phyloP scores from a whole-genome alignment of 2,329 filamentous ascomycete genomes.

The Fusarium sp. region DNA sequence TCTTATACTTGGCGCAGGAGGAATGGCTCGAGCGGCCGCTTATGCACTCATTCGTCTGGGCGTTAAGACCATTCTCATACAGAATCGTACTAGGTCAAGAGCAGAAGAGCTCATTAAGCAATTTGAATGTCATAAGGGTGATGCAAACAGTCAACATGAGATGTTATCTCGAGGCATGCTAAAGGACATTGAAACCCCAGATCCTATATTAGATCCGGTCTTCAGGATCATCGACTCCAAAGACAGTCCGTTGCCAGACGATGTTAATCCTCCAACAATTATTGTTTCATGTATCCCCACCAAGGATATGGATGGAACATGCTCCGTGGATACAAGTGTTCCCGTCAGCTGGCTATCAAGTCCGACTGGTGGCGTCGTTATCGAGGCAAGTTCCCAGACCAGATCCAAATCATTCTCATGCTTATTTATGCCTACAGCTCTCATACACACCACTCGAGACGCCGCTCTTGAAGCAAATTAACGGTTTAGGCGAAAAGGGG shows the following conservation, averaged over 20 bases:
- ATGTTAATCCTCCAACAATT: neutral
- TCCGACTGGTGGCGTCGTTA: conserved; percentile 11
- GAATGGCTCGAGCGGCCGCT: conserved; percentile 15
- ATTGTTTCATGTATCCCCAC: conserved; percentile 6
- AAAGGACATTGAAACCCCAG: neutral
- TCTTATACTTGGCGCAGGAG: conserved; percentile 7
- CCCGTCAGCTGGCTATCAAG: conserved; percentile 6
- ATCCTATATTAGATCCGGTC: neutral
- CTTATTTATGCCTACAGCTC: neutral
- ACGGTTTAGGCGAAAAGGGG: neutral
- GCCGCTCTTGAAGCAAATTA: neutral
- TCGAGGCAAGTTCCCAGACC: neutral
- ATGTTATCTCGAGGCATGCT: rapidly evolving
- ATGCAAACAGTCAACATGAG: rapidly evolving
- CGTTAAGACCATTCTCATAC: neutral
- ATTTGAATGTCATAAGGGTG: neutral
- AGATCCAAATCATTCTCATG: rapidly evolving
- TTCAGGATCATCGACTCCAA: neutral
- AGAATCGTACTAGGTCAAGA: conserved; percentile 7
- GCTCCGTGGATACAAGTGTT: conserved; percentile 13
- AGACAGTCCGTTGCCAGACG: neutral
- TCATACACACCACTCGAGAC: conserved; percentile 10
- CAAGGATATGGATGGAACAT: neutral
- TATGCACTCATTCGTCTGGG: conserved; percentile 2
- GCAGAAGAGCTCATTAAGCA: conserved; percentile 3